Evolutionary conservation across 2,329 filamentous ascomycete genomes (phyloP), one percentile per base, ranked within the genome.

Genomic region (Colletotrichum tamarilloi): DNA sequence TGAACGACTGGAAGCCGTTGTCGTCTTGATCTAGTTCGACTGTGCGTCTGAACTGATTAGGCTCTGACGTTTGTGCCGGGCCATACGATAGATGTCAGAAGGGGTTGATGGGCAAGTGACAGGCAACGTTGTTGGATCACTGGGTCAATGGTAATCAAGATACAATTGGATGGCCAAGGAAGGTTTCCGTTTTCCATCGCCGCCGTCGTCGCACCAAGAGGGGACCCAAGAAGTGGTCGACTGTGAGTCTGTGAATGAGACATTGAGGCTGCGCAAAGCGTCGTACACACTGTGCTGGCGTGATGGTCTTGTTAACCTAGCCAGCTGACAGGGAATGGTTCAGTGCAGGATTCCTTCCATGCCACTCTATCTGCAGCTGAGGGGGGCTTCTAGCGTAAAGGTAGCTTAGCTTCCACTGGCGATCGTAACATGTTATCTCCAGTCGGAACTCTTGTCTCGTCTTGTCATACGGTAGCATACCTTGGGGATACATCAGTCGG

Each of bases 191-290:
- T 38, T 38, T 26, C 56, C 38, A 35, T 52, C 52, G 57, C 38
- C 42, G n/a, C 67, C 55, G 19, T 30, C 22, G 67, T 59, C 62
- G 42, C 42, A 70, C 26, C 38, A 58, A 58, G 38, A 28, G 52
- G 57, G 35, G 24, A 8, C 14, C 12, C 49, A 12, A 30, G 6
- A 24, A 26, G 28, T 42, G 38, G 38, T 42, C 38, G 38, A 42
- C 38, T 42, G 38, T 19, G 38, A 42, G 38, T 42, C 38, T 42
- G 16, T 42, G 38, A 32, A 11, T 42, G 26, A 22, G 46, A 63
- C 5, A 30, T 4, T 56, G 12, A 42, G 30, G 30, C 22, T 56
- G 26, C 42, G 26, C 9, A 16, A 62, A 26, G 38, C 24, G 32
- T 53, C n/a, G 24, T 5, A 59, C 63, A 53, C 35, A 57, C 49